Evolutionary conservation across 73 alveolate species (phyloP), one percentile per base, ranked within the genome.

Genomic region (Stentor coeruleus): DNA sequence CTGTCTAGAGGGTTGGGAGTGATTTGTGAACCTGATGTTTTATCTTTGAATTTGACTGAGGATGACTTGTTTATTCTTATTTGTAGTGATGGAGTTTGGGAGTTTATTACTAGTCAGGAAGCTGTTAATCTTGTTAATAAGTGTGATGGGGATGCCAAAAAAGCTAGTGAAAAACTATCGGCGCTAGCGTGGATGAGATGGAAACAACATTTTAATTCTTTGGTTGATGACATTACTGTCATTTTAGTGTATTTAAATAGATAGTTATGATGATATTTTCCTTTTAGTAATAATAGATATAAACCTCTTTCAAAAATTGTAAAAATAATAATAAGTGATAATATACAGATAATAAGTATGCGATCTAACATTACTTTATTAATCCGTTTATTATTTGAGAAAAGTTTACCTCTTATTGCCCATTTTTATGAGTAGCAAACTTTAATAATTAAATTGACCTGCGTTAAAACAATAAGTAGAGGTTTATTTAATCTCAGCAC

Each of bases 1-100:
- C 90, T 94, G 2, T 93, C 91, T 3, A 91, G 88, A 76, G 38
- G 84, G 58, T 91, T 92, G 30, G 98, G 98, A 73, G 96, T 94
- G 35, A 40, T 83, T 58, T 81, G 89, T 33, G 97, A 94, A 35
- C 97, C 98, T 49, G 94, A 77, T 57, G 85, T 77, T 4, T 3
- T 3, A 33, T 35, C 80, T 26, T 58, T 35, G 11, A 26, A 60
- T 11, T 14, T 33, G 3, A 4, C 82, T 4, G 81, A 77, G 3
- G 85, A 20, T 3, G 2, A 33, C 85, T 20, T 38, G 31, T 33
- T 3, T 35, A 38, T 77, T 57, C 3, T 33, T 31, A 33, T 77
- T 20, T 37, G 84, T 39, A 3, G 59, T 3, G 85, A 77, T 57
- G 85, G 85, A 11, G 81, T 77, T 31, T 77, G 85, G 84, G 85